Evolutionary conservation across 2,329 filamentous ascomycete genomes (phyloP), one percentile per base, ranked within the genome.

Genomic region (Xenoacremonium recifei): DNA sequence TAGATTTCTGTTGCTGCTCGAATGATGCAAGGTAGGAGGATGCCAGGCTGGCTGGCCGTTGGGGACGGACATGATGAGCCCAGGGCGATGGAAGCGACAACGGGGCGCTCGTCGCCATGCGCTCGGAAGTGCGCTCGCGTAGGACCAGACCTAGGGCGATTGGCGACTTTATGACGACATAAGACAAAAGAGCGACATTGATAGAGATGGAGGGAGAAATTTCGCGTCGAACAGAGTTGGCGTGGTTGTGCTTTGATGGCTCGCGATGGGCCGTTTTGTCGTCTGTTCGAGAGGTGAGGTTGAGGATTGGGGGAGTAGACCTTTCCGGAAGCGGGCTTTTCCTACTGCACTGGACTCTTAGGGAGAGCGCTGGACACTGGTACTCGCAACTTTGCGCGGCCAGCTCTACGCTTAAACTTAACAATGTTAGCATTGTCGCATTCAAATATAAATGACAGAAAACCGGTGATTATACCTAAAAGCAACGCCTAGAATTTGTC

Each of bases 1-100:
- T 49, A 80, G 72, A 59, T 76, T 69, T 51, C 68, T 65, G 53
- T 61, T 71, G 47, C 68, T 73, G 61, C 70, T 69, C 51, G 65
- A 60, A 48, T 75, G 68, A 58, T 71, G 68, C 48, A 71, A 63
- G 49, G 75, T 73, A 56, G 80, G 76, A 56, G 80, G 74, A 50
- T 76, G 76, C 84, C 84, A 87, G 74, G 69, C 62, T 55, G 77
- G 70, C 71, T 84, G 80, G 70, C 80, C 76, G 69, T 83, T 82
- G 68, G 76, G 71, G 70, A 82, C 72, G 66, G 82, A 82, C 82
- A 85, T 85, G 66, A 69, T 77, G 67, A 65, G 65, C 67, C 68
- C 67, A 61, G 64, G 63, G 65, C 68, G 72, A 68, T 73, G 72
- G 64, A 66, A 67, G 67, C 66, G 67, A 70, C 64, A 59, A 63